These are phyloP conservation scores for Apiospora kogelbergensis DNA, from an alignment of 2,329 filamentous ascomycete species.

Conservation along the genomic window DNA sequence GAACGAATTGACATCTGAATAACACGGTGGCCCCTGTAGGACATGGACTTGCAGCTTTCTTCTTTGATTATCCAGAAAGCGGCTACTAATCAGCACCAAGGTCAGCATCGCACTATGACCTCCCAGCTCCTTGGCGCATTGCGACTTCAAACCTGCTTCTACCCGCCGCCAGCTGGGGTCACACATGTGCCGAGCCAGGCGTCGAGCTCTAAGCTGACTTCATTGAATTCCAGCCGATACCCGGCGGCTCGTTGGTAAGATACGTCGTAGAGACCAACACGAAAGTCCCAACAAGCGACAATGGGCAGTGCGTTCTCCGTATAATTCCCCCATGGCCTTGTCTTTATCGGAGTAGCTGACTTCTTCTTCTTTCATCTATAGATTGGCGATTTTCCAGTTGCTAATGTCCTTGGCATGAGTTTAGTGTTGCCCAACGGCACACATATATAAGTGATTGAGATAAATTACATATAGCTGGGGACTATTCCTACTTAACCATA, in stretches of 20 bases:
- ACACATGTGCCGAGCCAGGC: conserved; percentile 22
- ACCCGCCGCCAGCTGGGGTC: conserved; percentile 10
- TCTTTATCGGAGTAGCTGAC: neutral
- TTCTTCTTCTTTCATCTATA: neutral
- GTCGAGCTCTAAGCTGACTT: conserved; percentile 27
- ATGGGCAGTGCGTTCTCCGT: conserved; percentile 25
- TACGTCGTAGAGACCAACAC: conserved; percentile 24
- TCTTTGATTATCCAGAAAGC: neutral
- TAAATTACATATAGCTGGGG: neutral
- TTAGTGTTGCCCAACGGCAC: conserved; percentile 32
- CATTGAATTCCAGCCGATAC: conserved; percentile 21
- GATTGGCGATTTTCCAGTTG: conserved; percentile 25
- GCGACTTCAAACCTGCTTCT: conserved; percentile 26
- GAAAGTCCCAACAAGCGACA: conserved; percentile 25
- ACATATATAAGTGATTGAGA: conserved; percentile 24
- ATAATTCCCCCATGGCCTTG: neutral
- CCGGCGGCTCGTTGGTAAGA: conserved; percentile 19
- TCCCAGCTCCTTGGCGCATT: conserved; percentile 25
- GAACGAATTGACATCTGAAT: neutral
- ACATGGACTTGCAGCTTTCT: neutral
- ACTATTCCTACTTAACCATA: neutral
- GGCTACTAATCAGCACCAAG: neutral
- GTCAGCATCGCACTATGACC: neutral
- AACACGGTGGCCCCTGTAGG: neutral
- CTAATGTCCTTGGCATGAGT: conserved; percentile 29